These are phyloP conservation scores for Zalaria obscura DNA, from an alignment of 2,329 filamentous ascomycete genomes.

Conservation along the genomic window DNA sequence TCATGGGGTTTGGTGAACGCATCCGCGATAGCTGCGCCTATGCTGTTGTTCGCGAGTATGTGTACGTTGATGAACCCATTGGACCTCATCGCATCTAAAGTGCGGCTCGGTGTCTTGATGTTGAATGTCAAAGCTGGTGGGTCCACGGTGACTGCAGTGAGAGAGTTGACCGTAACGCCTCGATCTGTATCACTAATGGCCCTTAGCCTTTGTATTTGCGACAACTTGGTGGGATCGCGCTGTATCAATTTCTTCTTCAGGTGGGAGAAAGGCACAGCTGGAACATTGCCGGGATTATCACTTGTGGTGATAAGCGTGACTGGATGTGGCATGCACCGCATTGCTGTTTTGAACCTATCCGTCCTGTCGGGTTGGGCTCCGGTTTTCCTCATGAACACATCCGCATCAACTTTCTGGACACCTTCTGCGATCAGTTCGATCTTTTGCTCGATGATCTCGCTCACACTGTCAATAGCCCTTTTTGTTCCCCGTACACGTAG, in stretches of 20 bases:
- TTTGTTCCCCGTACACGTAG: neutral
- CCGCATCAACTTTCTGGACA: neutral
- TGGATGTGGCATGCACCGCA: constrained; percentile 42
- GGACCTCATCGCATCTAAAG: constrained; percentile 35
- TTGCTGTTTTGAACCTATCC: constrained; percentile 10
- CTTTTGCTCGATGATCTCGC: neutral
- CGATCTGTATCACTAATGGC: constrained; percentile 11
- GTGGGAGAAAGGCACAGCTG: no score
- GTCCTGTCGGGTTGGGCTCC: neutral
- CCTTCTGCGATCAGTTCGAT: neutral
- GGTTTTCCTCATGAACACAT: no score
- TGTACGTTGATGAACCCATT: constrained; percentile 34
- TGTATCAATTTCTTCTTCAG: no score
- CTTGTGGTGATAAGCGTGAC: constrained; percentile 39
- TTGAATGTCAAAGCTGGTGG: constrained; percentile 51
- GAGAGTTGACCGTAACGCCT: constrained; percentile 47
- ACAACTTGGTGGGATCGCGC: neutral
- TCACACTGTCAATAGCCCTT: neutral
- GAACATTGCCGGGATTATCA: no score
- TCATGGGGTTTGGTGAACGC: constrained; percentile 16
- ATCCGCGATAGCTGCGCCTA: constrained; percentile 18
- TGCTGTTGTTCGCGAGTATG: constrained; percentile 23
- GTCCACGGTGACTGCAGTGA: constrained; percentile 42
- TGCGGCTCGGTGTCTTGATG: constrained; percentile 40
- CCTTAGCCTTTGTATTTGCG: neutral